A percentile compares a stretch with the other conserved stretches of the same genome.
phyloP scores from a whole-genome alignment of 2,329 filamentous ascomycete species.

The Paramyrothecium roridum region DNA sequence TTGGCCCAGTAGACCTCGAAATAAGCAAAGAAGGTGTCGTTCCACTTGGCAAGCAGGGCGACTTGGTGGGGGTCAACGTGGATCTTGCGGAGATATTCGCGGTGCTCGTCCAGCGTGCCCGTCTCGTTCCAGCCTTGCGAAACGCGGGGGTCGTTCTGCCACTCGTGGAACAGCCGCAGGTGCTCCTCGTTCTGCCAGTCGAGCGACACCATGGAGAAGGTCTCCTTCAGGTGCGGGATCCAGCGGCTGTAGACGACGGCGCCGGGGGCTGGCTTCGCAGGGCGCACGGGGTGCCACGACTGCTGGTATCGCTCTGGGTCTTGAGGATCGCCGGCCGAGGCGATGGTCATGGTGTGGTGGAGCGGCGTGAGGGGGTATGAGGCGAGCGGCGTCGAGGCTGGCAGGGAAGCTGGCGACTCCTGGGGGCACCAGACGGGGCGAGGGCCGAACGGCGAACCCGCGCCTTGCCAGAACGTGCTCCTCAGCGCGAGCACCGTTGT shows the following conservation, averaged over 20 bases:
- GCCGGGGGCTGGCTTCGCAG: constrained; percentile 67
- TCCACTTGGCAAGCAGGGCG: constrained; percentile 67
- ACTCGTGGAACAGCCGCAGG: constrained; percentile 68
- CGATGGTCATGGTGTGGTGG: constrained; percentile 39
- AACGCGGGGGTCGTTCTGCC: constrained; percentile 83
- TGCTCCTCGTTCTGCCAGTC: constrained; percentile 64
- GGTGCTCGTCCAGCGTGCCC: constrained; percentile 71
- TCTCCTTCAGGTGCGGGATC: constrained; percentile 72
- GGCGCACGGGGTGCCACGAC: constrained; percentile 67
- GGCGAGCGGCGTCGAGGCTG: constrained; percentile 31
- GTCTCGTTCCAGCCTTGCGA: constrained; percentile 79
- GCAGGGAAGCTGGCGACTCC: constrained; percentile 33
- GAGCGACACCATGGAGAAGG: constrained; percentile 73
- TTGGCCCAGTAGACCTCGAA: constrained; percentile 79
- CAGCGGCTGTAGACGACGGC: constrained; percentile 74
- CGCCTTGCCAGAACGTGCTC: constrained; percentile 67
- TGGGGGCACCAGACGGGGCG: constrained; percentile 59
- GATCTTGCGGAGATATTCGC: constrained; percentile 65
- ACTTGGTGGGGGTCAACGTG: constrained; percentile 71
- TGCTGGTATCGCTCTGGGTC: constrained; percentile 42
- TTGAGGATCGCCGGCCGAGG: constrained; percentile 35
- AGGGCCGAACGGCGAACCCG: constrained; percentile 63
- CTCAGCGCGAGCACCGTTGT: constrained; percentile 41
- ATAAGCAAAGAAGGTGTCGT: constrained; percentile 70
- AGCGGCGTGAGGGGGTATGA: constrained; percentile 48